Conservation (phyloP, 2,329 filamentous ascomycete genomes). For the Trichoderma sp. region DNA sequence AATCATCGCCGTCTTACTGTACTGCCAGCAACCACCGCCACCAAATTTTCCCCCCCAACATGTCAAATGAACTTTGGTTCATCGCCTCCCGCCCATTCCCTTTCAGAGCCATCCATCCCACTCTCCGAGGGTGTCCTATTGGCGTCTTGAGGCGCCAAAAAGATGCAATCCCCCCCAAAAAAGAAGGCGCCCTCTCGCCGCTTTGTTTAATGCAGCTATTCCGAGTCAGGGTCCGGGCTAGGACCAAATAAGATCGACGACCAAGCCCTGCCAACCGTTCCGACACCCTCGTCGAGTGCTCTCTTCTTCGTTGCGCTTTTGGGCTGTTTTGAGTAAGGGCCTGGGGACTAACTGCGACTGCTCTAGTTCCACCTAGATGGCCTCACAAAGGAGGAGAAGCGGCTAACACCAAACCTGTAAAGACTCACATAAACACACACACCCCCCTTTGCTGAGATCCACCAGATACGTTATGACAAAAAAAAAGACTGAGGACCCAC, state of each 20-base stretch:
- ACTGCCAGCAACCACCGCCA: not conserved
- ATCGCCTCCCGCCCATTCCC: not conserved
- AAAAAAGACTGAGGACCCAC: not conserved
- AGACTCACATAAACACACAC: not conserved
- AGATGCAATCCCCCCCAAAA: constrained; percentile 1
- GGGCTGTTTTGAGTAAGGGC: not conserved
- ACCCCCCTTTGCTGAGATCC: constrained; percentile 1
- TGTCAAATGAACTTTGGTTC: not conserved
- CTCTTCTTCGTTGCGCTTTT: not conserved
- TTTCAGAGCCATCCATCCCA: not conserved
- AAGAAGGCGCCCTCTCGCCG: not conserved
- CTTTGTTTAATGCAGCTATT: constrained; percentile 14
- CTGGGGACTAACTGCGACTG: not conserved
- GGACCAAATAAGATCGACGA: constrained; percentile 18
- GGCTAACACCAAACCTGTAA: not conserved
- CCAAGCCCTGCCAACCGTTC: not conserved
- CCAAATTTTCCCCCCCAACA: not conserved
- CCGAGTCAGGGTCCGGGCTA: constrained; percentile 9
- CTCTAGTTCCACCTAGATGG: not conserved
- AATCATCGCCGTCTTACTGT: not conserved
- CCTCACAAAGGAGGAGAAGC: not conserved
- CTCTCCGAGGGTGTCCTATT: not conserved
- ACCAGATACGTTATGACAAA: not conserved
- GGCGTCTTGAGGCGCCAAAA: not conserved
- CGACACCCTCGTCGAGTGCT: not conserved